Conservation (phyloP, 1,284 basidiomycete species). For the Tilletia horrida region DNA sequence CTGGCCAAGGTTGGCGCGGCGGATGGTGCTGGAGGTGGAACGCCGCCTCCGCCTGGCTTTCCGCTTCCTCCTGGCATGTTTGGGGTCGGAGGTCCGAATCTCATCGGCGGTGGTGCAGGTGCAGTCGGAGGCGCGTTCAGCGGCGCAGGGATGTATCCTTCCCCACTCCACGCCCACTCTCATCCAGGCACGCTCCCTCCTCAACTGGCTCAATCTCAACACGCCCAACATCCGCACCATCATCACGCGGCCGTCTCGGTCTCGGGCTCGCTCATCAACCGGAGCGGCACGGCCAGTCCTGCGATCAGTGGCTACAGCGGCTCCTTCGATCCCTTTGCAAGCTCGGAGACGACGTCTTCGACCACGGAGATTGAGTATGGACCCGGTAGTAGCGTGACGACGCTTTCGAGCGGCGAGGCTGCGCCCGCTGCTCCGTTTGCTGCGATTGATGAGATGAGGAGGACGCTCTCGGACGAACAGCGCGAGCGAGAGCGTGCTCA, state of each 20-base stretch:
- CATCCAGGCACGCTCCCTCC: constrained; percentile 28
- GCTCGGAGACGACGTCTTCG: constrained; percentile 11
- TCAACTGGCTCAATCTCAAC: constrained; percentile 19
- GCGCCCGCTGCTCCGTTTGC: constrained; percentile 31
- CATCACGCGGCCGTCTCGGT: neutral
- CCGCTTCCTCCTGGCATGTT: neutral
- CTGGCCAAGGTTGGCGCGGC: neutral
- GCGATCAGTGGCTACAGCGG: constrained; percentile 44
- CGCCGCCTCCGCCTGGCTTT: constrained; percentile 5
- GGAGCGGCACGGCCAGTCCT: constrained; percentile 33
- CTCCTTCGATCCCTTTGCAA: constrained; percentile 51
- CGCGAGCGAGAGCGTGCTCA: constrained; percentile 17
- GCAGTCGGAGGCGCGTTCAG: neutral
- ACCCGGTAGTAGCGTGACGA: constrained; percentile 21
- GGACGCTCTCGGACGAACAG: constrained; percentile 34
- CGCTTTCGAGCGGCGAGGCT: constrained; percentile 17
- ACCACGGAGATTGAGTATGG: constrained; percentile 11
- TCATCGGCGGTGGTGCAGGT: neutral
- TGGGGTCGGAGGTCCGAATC: neutral
- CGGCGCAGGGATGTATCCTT: constrained; percentile 3
- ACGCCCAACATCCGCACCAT: constrained; percentile 13
- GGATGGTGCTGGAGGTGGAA: neutral
- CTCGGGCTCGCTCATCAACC: constrained; percentile 25
- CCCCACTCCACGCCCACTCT: constrained; percentile 27
- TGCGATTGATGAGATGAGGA: constrained; percentile 38